phyloP scores from a whole-genome alignment of 768 basidiomycete genomes.

The Mycena galopus region DNA sequence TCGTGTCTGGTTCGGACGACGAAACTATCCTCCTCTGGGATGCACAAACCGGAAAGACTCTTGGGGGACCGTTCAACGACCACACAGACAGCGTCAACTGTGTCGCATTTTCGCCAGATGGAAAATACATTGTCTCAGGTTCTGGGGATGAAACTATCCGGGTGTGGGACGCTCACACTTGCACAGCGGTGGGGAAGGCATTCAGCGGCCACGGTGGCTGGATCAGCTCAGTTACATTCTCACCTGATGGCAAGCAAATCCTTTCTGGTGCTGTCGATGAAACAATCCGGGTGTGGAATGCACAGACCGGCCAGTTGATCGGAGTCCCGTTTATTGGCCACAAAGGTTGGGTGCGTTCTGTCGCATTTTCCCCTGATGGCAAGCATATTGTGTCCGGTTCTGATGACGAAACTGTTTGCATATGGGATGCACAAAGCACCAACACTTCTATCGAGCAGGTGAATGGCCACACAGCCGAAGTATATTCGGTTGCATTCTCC shows the following conservation, averaged over 20 bases:
- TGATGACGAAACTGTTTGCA: no score
- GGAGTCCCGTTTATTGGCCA: background rate
- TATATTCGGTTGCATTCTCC: slow-evolving; percentile 4
- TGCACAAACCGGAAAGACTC: background rate
- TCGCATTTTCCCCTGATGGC: background rate
- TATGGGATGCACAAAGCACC: background rate
- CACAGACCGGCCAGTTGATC: background rate
- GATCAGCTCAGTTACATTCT: background rate
- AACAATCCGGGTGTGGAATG: slow-evolving; percentile 4
- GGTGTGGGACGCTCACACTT: slow-evolving; percentile 3
- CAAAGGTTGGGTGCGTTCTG: background rate
- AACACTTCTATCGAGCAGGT: background rate
- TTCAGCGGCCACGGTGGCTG: slow-evolving; percentile 7
- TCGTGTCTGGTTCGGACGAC: background rate
- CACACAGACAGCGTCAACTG: background rate
- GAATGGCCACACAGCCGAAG: background rate
- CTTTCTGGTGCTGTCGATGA: background rate
- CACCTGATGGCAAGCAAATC: slow-evolving; percentile 4
- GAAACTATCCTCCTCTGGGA: background rate
- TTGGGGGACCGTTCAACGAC: background rate
- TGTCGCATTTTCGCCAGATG: background rate
- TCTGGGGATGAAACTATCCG: background rate
- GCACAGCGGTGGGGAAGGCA: slow-evolving; percentile 3
- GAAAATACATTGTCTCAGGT: background rate
- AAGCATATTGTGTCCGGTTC: slow-evolving; percentile 2